Evolutionary conservation across 2,329 filamentous ascomycete species (phyloP), one percentile per base, ranked within the genome.

Genomic region (Aspergillus flavus): DNA sequence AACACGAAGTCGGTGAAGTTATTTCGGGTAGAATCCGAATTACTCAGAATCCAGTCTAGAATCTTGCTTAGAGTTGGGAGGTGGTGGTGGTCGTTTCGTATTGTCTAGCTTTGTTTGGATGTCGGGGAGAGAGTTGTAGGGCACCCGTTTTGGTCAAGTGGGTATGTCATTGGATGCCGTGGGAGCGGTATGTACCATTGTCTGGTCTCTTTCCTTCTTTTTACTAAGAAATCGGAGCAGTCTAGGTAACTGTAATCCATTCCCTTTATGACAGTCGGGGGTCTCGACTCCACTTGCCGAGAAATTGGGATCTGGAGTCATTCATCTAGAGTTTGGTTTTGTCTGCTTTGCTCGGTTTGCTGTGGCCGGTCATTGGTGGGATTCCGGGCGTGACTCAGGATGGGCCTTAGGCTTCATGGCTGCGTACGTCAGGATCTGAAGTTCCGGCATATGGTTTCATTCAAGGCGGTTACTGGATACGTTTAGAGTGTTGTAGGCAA

Each of bases 1-100:
- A 60, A 60, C 50, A 60, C 58, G 58, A 60, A 52, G 48, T 52
- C 28, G 48, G 28, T 52, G 48, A 32, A 32, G 11, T 48, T 32
- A 12, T 12, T 21, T 26, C 7, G 52, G 52, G 26, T 3, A 16
- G 14, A 19, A 26, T 36, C 21, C 32, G 52, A 55, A 55, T 55
- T 55, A 55, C 32, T 57, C 58, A 43, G 45, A 34, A 19, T 9
- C 10, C 6, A 21, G 28, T 48, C 57, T 59, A 39, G 57, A 59
- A 19, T 48, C 9, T 48, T 16, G 45, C 12, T 48, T 48, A 48
- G 21, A 48, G 45, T 48, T 48, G 12, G 16, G 45, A 21, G n/a
- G 21, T 3, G 30, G 6, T 11, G 50, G 26, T 53, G 50, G 26
- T 53, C 3, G 26, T 53, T n/a, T 53, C 28, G 19, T 32, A 32